These are phyloP conservation scores for Effrenium voratum DNA, from an alignment of 73 alveolate species.

Conservation along the genomic window DNA sequence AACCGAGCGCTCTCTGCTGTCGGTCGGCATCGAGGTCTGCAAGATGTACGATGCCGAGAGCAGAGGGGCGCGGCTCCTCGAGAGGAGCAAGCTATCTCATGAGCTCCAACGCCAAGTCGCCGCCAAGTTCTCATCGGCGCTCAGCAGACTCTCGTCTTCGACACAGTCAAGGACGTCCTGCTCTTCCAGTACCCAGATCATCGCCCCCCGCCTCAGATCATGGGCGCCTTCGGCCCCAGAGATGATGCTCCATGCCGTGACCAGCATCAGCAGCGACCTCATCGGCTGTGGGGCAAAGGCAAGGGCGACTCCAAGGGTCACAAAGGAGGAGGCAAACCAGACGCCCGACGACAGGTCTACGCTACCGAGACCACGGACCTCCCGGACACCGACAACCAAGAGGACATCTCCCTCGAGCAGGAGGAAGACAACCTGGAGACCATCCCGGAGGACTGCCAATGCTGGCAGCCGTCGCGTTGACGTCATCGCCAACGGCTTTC, in stretches of 20 bases:
- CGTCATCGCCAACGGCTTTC: no score
- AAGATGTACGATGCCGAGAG: not conserved
- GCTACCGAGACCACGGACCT: no score
- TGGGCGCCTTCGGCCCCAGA: no score
- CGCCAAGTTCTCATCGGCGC: constrained; percentile 10
- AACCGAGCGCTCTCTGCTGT: not conserved
- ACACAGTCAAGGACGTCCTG: constrained; percentile 14
- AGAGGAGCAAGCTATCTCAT: constrained; percentile 19
- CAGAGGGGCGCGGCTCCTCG: not conserved
- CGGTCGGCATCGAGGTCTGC: not conserved
- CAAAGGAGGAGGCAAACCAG: no score
- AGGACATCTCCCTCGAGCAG: no score
- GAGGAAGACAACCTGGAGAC: no score
- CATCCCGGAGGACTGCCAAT: no score
- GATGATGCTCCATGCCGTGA: not conserved
- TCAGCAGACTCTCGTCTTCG: not conserved
- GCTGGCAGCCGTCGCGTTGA: no score
- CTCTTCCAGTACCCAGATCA: constrained; percentile 13
- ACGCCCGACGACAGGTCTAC: no score
- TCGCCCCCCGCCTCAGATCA: not conserved
- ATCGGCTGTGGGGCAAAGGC: not conserved
- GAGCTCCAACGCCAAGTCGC: constrained; percentile 24
- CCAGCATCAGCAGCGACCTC: not conserved
- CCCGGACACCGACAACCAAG: no score
- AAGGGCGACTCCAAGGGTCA: not conserved